phyloP scores from a whole-genome alignment of 2,329 filamentous ascomycete species.

The Fusarium mangiferae region DNA sequence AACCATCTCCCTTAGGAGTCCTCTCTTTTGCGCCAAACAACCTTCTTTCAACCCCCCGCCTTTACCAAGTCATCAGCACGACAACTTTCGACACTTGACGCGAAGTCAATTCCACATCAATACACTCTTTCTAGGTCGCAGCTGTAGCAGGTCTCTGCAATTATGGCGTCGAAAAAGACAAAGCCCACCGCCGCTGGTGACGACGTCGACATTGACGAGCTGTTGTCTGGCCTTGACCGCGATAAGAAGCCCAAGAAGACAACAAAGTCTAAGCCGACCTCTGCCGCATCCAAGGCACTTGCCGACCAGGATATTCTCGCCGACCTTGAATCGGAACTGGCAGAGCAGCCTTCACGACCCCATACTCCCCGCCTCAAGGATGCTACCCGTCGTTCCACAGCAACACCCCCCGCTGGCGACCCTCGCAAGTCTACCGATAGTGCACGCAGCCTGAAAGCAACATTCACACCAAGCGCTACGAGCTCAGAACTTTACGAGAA shows the following conservation, averaged over 20 bases:
- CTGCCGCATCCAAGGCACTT: slow-evolving; percentile 60
- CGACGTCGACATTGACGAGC: slow-evolving; percentile 72
- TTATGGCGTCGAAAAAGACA: slow-evolving; percentile 70
- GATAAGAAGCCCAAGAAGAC: slow-evolving; percentile 63
- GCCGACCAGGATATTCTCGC: slow-evolving; percentile 81
- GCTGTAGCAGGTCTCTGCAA: slow-evolving; percentile 28
- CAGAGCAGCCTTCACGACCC: slow-evolving; percentile 78
- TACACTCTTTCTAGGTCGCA: not conserved
- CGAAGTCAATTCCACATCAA: not conserved
- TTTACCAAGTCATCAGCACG: slow-evolving; percentile 18
- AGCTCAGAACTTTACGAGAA: slow-evolving; percentile 69
- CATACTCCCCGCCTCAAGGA: slow-evolving; percentile 81
- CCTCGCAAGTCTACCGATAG: slow-evolving; percentile 82
- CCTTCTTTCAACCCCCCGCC: slow-evolving; percentile 32
- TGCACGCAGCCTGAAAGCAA: slow-evolving; percentile 74
- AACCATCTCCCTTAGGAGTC: slow-evolving; percentile 19
- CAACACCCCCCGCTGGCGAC: slow-evolving; percentile 68
- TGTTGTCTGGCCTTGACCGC: slow-evolving; percentile 71
- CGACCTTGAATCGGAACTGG: slow-evolving; percentile 81
- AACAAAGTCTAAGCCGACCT: slow-evolving; percentile 58
- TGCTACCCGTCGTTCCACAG: slow-evolving; percentile 57
- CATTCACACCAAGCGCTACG: slow-evolving; percentile 75
- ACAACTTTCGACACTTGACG: not conserved
- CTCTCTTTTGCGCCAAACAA: slow-evolving; percentile 34
- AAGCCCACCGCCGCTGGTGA: slow-evolving; percentile 61